A percentile compares a stretch with the other conserved stretches of the same genome.
Evolutionary conservation across 176 grass and related monocot species (phyloP).

Genomic region (Phoenix roebelenii): DNA sequence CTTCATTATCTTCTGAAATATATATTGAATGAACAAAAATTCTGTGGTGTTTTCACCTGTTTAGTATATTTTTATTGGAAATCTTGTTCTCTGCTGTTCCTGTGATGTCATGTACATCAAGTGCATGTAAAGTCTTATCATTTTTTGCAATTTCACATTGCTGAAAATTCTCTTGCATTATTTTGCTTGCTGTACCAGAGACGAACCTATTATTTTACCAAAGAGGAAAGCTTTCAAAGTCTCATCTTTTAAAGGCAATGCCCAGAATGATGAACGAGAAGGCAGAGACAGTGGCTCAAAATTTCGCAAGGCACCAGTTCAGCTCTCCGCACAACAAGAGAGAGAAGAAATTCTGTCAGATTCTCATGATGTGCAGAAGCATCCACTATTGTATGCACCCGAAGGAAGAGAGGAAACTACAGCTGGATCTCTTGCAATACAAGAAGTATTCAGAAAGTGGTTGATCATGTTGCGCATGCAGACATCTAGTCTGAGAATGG

Average conservation of each 20-base stretch:
- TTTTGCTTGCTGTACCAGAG: not conserved
- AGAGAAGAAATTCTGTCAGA: constrained; percentile 19
- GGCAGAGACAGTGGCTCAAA: constrained; percentile 7
- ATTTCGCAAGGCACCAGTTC: constrained; percentile 16
- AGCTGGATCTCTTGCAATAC: constrained; percentile 19
- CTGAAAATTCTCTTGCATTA: not conserved
- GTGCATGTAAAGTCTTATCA: not conserved
- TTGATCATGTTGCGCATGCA: constrained; percentile 18
- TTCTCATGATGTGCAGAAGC: constrained; percentile 16
- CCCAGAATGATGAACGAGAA: constrained; percentile 9
- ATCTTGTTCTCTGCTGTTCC: not conserved
- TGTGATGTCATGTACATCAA: not conserved
- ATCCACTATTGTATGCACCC: constrained; percentile 5
- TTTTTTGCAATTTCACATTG: not conserved
- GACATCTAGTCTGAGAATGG: constrained; percentile 8
- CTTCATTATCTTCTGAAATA: no score
- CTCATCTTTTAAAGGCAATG: constrained; percentile 21
- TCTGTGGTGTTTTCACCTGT: no score
- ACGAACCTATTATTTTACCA: not conserved
- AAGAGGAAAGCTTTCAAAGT: constrained; percentile 19
- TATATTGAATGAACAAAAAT: no score
- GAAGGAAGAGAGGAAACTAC: constrained; percentile 3
- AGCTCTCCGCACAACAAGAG: constrained; percentile 14
- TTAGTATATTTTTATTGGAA: no score
- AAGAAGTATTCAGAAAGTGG: constrained; percentile 18